phyloP scores from a whole-genome alignment of 2,329 filamentous ascomycete species.

The Paecilomyces sp. region DNA sequence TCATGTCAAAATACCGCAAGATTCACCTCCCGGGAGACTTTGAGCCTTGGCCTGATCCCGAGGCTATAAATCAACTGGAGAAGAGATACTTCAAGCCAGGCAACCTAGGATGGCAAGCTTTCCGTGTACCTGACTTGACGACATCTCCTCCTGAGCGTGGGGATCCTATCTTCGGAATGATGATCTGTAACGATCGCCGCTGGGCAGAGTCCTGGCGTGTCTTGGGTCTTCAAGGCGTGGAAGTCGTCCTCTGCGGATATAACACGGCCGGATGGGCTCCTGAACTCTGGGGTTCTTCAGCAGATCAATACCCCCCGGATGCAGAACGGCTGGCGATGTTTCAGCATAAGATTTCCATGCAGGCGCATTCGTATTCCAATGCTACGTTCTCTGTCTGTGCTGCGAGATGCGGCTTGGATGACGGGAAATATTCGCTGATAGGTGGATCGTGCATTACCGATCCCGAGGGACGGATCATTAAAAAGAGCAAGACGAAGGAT shows the following conservation, averaged over 20 bases:
- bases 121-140: conserved; percentile 44
- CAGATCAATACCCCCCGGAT: conserved; percentile 37
- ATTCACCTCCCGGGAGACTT: conserved; percentile 48
- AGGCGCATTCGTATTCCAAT: conserved; percentile 48
- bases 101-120: conserved; percentile 47
- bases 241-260: conserved; percentile 44
- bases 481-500: conserved; percentile 39
- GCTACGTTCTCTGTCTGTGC: conserved; percentile 44
- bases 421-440: conserved; percentile 44
- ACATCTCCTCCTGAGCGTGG: conserved; percentile 26
- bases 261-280: conserved; percentile 46
- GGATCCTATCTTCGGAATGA: conserved; percentile 48
- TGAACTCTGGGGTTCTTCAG: conserved; percentile 35
- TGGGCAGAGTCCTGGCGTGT: conserved; percentile 49
- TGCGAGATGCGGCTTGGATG: conserved; percentile 45
- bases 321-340: conserved; percentile 44
- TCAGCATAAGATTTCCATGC: conserved; percentile 46
- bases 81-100: conserved; percentile 50
- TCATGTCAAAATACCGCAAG: conserved; percentile 50
- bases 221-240: conserved; percentile 46
- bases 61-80: conserved; percentile 48
- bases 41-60: conserved; percentile 44
- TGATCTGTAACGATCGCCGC: conserved; percentile 50
- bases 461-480: conserved; percentile 45
- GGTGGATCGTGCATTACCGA: conserved; percentile 43